phyloP scores from a whole-genome alignment of 208 protist species.

The Novymonas esmeraldas region DNA sequence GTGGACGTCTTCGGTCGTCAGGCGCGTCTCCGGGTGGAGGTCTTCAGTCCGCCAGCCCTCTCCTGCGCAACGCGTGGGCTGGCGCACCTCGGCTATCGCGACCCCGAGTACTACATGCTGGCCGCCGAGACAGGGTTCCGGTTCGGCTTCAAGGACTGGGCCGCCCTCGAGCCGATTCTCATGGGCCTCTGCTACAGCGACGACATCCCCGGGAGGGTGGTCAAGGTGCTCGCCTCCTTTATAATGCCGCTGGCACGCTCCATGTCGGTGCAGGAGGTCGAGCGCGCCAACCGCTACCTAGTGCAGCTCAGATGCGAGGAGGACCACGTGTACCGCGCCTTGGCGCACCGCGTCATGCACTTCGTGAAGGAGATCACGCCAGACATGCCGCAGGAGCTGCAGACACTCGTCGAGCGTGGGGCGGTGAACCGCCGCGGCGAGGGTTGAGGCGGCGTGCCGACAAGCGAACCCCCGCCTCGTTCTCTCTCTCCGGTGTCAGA shows the following conservation, averaged over 20 bases:
- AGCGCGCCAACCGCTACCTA: conserved; percentile 88
- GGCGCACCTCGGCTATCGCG: conserved; percentile 74
- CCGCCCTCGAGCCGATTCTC: conserved; percentile 71
- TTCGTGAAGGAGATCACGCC: conserved; percentile 92
- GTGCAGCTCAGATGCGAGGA: conserved; percentile 76
- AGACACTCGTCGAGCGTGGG: conserved; percentile 76
- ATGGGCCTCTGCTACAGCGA: conserved; percentile 68
- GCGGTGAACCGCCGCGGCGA: conserved; percentile 37
- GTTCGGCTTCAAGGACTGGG: conserved; percentile 82
- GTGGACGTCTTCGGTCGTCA: conserved; percentile 76
- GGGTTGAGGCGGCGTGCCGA: background rate
- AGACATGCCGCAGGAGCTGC: conserved; percentile 86
- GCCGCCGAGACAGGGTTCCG: conserved; percentile 72
- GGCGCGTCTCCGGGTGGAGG: conserved; percentile 67
- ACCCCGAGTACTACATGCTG: conserved; percentile 72
- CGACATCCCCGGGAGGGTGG: conserved; percentile 34
- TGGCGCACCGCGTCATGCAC: conserved; percentile 75
- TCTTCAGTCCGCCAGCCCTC: conserved; percentile 63
- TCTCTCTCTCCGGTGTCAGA: conserved; percentile 6
- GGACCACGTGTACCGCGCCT: conserved; percentile 78
- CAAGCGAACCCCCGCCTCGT: too few species aligned
- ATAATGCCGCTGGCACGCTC: conserved; percentile 70
- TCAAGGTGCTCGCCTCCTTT: conserved; percentile 69
- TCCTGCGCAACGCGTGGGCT: conserved; percentile 59
- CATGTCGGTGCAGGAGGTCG: conserved; percentile 76